Percentiles rank a stretch among this genome's conserved stretches.
Conservation (phyloP, 129 eudicot species). For the Tanacetum coccineum region DNA sequence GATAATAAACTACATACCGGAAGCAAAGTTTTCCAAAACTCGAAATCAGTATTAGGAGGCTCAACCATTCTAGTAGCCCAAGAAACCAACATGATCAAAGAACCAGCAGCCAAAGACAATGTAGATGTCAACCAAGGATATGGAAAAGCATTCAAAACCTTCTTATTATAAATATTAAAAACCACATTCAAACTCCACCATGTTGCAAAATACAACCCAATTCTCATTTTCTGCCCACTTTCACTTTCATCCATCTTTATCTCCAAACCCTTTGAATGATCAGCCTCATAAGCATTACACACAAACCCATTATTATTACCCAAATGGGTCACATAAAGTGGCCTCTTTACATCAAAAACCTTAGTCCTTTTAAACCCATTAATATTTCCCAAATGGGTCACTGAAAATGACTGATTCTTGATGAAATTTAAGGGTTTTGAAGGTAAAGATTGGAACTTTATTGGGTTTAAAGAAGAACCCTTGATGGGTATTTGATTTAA, state of each 20-base stretch:
- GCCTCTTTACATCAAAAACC: too few relatives aligned
- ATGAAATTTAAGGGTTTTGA: slow-evolving; percentile 3
- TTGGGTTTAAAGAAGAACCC: slow-evolving; percentile 15
- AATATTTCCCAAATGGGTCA: slow-evolving; percentile 26
- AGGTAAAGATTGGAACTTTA: slow-evolving; percentile 10
- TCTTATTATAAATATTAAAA: slow-evolving; percentile 57
- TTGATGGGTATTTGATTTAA: slow-evolving; percentile 14
- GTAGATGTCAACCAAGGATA: slow-evolving; percentile 46
- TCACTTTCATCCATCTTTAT: slow-evolving; percentile 28
- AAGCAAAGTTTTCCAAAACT: slow-evolving; percentile 55
- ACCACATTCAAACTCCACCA: slow-evolving; percentile 76
- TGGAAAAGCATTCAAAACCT: slow-evolving; percentile 61
- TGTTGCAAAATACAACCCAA: slow-evolving; percentile 51
- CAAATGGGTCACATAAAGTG: too few relatives aligned
- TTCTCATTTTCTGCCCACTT: slow-evolving; percentile 38
- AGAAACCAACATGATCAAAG: slow-evolving; percentile 56
- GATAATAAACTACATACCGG: slow-evolving; percentile 42
- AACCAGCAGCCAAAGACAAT: slow-evolving; percentile 56
- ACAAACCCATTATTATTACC: too few relatives aligned
- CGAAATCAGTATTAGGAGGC: slow-evolving; percentile 54
- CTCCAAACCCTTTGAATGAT: slow-evolving; percentile 33
- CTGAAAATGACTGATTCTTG: neutral
- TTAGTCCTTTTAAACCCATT: slow-evolving; percentile 13
- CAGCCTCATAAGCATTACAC: slow-evolving; percentile 54
- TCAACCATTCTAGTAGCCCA: slow-evolving; percentile 54